These are phyloP conservation scores for Monocercomonoides exilis DNA, from an alignment of 78 protist genomes.

Conservation along the genomic window DNA sequence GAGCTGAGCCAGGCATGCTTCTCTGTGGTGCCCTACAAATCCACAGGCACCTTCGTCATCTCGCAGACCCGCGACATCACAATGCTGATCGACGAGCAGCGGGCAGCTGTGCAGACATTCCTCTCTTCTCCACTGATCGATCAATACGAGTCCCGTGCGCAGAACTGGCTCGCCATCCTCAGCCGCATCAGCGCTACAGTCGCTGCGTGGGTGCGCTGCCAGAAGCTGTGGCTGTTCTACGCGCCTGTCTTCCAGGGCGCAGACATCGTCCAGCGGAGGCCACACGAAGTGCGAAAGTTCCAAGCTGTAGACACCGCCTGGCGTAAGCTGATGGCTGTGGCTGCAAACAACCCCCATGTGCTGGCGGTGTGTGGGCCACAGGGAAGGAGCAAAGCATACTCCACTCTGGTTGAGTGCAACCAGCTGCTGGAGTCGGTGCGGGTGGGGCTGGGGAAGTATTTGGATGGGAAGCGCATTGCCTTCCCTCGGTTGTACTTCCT, in stretches of 20 bases:
- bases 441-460: neutral
- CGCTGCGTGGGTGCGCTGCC: neutral
- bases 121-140: neutral
- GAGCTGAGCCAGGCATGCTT: neutral
- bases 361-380: slow-evolving; percentile 4
- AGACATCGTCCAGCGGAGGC: neutral
- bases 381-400: neutral
- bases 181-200: neutral
- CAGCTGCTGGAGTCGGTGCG: neutral
- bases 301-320: neutral
- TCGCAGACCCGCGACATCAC: neutral
- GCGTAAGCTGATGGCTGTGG: slow-evolving; percentile 9
- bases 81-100: neutral
- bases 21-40: neutral
- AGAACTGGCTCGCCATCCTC: neutral
- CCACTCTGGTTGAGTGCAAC: neutral
- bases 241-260: neutral
- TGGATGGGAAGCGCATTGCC: slow-evolving; percentile 1
- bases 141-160: neutral
- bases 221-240: neutral
- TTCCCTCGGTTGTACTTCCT: slow-evolving; percentile 24
- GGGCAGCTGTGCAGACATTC: neutral
- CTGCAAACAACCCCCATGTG: neutral
- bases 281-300: neutral
- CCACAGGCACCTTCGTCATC: neutral